phyloP scores from a whole-genome alignment of 352 stramenopile species.

The Globisporangium nagaii region DNA sequence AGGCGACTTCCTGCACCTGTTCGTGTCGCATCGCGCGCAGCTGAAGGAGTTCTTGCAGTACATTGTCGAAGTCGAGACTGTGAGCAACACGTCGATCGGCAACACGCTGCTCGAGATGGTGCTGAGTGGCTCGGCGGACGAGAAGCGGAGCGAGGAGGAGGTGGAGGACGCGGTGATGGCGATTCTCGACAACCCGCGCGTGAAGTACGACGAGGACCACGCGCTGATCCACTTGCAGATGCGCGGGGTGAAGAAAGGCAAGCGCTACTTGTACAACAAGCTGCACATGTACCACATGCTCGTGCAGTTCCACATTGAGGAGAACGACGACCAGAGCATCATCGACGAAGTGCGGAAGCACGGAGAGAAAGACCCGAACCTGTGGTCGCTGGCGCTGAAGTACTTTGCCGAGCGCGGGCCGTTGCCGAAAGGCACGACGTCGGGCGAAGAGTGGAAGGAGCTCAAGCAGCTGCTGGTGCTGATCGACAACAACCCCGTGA shows the following conservation, averaged over 20 bases:
- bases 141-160: conserved; percentile 36
- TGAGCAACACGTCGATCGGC: conserved; percentile 85
- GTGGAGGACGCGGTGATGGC: conserved; percentile 80
- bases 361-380: conserved; percentile 84
- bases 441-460: conserved; percentile 72
- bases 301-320: conserved; percentile 91
- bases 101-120: conserved; percentile 90
- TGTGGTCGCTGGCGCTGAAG: conserved; percentile 88
- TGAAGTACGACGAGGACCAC: conserved; percentile 91
- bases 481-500: conserved; percentile 77
- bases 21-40: conserved; percentile 87
- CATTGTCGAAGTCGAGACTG: conserved; percentile 84
- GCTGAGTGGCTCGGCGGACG: conserved; percentile 60
- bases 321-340: conserved; percentile 88
- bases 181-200: conserved; percentile 87
- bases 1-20: conserved; percentile 89
- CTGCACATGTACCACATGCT: conserved; percentile 93
- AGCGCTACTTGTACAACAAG: conserved; percentile 93
- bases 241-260: conserved; percentile 88
- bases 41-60: conserved; percentile 88
- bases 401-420: conserved; percentile 86
- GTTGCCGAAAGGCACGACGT: conserved; percentile 53
- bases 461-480: conserved; percentile 71
- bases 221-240: conserved; percentile 93
- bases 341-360: conserved; percentile 88